Base-by-base conservation (phyloP, 345 rosid species). In the Boechera stricta region DNA sequence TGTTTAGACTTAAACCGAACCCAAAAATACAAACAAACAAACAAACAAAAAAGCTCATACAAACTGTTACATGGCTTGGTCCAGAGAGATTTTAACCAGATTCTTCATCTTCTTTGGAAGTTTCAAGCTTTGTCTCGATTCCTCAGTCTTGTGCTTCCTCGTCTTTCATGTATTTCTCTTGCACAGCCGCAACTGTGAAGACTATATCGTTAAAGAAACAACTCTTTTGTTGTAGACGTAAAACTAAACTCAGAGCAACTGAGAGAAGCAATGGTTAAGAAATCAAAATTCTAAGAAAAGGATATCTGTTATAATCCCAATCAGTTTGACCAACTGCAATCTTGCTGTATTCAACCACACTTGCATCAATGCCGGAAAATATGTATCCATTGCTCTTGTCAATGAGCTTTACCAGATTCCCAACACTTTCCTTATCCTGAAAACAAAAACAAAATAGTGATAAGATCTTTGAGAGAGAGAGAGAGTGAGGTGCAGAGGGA, bases 261-360 rank as follows among this genome's bases (percentile, higher is more conserved):
- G 29, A 42, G 0, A 48, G 49, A 52, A 47, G 59, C 41, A 78
- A 73, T 52, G 64, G 41, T 59, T 60, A n/a, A 16, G 61, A 29
- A 39, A 49, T 3, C 4, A 10, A 7, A 39, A 44, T 1, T 3
- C 3, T 9, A 16, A 12, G 2, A 59, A 79, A 86, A 88, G 97
- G 98, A 91, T 94, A 94, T 91, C 87, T 87, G 88, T 86, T 86
- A 69, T 90, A 96, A 41, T 93, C 99, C 99, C 98, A 91, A 66
- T 88, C 91, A 57, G 77, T 76, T 68, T 87, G 85, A 67, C 88
- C 85, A 60, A 93, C 79, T 10, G 98, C 94, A 68, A 91, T 82
- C 88, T 96, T 88, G 93, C 97, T 91, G 82, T 88, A 96, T 80
- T 87, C 98, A 71, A 88, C 90, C 44, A 95, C 99, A 82, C 89